These are phyloP conservation scores for Zygnema circumcarinatum DNA, from an alignment of 139 green algal genomes.

Conservation along the genomic window DNA sequence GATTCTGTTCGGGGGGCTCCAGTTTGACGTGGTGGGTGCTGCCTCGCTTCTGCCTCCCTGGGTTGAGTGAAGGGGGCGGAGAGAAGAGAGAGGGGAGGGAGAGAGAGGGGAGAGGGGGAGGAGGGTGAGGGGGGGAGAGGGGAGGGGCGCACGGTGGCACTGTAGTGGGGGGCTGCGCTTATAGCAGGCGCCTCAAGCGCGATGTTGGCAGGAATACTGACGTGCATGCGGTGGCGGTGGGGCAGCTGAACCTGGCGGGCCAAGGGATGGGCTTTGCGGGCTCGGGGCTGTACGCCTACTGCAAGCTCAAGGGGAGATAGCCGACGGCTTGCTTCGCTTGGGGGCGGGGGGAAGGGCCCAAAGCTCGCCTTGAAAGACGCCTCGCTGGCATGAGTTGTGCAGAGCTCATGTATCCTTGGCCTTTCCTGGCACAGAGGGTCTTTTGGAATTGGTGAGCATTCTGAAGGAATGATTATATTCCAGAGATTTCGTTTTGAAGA, in stretches of 20 bases:
- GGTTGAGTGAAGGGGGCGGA: background rate
- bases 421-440: too few relatives aligned
- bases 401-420: too few relatives aligned
- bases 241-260: constrained; percentile 40
- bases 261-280: constrained; percentile 38
- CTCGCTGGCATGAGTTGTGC: too few relatives aligned
- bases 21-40: constrained; percentile 26
- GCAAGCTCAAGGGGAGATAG: constrained; percentile 41
- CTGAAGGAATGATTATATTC: too few relatives aligned
- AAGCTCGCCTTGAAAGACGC: too few relatives aligned
- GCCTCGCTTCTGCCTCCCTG: too few relatives aligned
- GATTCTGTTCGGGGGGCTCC: constrained; percentile 27
- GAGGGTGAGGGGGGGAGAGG: background rate
- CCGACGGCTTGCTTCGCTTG: too few relatives aligned
- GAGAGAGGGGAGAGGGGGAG: background rate
- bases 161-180: background rate
- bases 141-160: background rate
- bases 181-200: background rate
- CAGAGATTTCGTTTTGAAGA: too few relatives aligned
- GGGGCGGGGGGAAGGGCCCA: too few relatives aligned
- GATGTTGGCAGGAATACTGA: constrained; percentile 18
- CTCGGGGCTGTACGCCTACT: constrained; percentile 51
- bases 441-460: too few relatives aligned
- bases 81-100: background rate
- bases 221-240: background rate